Percentiles rank a stretch among this genome's conserved stretches.
Conservation (phyloP, 768 basidiomycete genomes). For the Crepidotus variabilis region DNA sequence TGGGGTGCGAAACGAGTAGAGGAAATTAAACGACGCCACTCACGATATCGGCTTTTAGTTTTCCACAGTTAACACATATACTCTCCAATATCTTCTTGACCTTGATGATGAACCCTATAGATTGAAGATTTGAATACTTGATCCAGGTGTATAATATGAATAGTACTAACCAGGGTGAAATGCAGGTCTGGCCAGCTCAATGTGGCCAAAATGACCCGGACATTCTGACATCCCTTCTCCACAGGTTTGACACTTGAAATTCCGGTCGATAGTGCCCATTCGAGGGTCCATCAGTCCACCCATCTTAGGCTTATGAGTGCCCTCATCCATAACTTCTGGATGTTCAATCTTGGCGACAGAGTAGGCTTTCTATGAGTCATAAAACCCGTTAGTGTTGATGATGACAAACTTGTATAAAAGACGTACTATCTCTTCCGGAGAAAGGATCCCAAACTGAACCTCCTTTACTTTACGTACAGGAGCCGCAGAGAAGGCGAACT, state of each 20-base stretch:
- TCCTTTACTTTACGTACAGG: slow-evolving; percentile 95
- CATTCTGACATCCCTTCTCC: slow-evolving; percentile 99
- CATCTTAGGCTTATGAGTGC: slow-evolving; percentile 82
- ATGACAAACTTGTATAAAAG: slow-evolving; percentile 3
- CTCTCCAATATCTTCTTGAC: slow-evolving; percentile 99
- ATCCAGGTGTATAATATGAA: not conserved
- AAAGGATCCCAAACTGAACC: slow-evolving; percentile 98
- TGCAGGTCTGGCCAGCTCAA: slow-evolving; percentile 95
- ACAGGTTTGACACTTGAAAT: slow-evolving; percentile 99
- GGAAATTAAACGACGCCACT: slow-evolving; percentile 70
- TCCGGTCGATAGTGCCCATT: slow-evolving; percentile 96
- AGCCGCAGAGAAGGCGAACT: slow-evolving; percentile 89
- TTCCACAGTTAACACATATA: slow-evolving; percentile 98
- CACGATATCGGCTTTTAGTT: slow-evolving; percentile 95
- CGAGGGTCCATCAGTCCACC: slow-evolving; percentile 97
- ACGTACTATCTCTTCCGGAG: slow-evolving; percentile 97
- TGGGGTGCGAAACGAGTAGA: slow-evolving; percentile 94
- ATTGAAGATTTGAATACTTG: slow-evolving; percentile 1
- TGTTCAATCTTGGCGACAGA: slow-evolving; percentile 98
- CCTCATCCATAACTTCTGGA: slow-evolving; percentile 98
- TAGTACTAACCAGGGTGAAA: slow-evolving; percentile 82
- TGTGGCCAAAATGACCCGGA: slow-evolving; percentile 98
- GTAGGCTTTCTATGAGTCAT: slow-evolving; percentile 81
- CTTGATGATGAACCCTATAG: slow-evolving; percentile 87
- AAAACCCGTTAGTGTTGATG: slow-evolving; percentile 13